Percentiles rank a stretch among this genome's conserved stretches.
phyloP scores from a whole-genome alignment of 2,329 filamentous ascomycete species.

The Aureobasidium leucospermi region DNA sequence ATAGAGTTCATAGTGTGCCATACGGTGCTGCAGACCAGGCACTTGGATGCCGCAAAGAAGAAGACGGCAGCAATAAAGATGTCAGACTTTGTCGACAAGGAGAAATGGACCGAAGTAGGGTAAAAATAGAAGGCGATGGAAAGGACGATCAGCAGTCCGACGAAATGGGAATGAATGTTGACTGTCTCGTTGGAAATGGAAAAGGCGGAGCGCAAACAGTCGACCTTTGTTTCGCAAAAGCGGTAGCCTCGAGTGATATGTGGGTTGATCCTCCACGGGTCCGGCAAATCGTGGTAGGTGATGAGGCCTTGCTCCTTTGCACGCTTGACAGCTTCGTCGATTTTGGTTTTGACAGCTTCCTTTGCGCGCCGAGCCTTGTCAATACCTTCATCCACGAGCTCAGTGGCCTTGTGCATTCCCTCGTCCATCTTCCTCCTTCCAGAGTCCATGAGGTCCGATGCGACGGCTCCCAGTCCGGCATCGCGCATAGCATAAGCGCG shows the following conservation, averaged over 20 bases:
- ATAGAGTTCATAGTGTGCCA: conserved; percentile 99
- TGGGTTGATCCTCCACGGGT: conserved; percentile 90
- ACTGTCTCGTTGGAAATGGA: conserved; percentile 84
- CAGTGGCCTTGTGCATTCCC: conserved; percentile 64
- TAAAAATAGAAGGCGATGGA: conserved; percentile 94
- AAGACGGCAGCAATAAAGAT: conserved; percentile 88
- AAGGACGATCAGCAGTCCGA: conserved; percentile 83
- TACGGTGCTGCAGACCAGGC: conserved; percentile 85
- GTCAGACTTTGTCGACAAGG: conserved; percentile 76
- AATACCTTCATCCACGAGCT: conserved; percentile 72
- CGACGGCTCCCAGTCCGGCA: conserved; percentile 66
- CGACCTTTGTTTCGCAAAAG: conserved; percentile 84
- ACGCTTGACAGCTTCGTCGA: conserved; percentile 77
- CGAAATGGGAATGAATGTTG: conserved; percentile 95
- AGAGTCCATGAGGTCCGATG: conserved; percentile 66
- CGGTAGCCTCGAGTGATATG: conserved; percentile 89
- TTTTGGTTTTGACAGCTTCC: conserved; percentile 39
- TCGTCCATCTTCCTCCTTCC: conserved; percentile 76
- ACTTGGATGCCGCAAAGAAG: conserved; percentile 93
- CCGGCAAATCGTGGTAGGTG: conserved; percentile 79
- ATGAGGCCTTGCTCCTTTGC: conserved; percentile 79
- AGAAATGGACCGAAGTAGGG: conserved; percentile 79
- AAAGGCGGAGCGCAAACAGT: conserved; percentile 74
- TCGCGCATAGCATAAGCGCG: conserved; percentile 74
- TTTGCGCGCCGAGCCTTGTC: conserved; percentile 70